phyloP scores from a whole-genome alignment of 1,139 yeast species.

The Taphrina betulina region DNA sequence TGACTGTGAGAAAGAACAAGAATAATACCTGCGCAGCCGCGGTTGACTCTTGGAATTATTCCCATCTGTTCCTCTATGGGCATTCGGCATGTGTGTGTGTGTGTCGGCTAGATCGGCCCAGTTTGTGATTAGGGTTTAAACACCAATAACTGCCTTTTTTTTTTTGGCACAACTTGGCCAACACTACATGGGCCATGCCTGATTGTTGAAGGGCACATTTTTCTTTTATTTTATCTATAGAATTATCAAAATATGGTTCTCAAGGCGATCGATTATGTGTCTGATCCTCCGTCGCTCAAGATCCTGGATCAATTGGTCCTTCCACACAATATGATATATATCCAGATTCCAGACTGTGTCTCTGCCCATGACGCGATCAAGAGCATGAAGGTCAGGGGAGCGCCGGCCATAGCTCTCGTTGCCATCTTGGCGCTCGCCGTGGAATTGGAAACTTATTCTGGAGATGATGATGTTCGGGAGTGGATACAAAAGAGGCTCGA shows the following conservation, averaged over 20 bases:
- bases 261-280: slow-evolving; percentile 37
- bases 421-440: slow-evolving; percentile 83
- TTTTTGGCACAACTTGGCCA: too few relatives aligned
- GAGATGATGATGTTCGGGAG: slow-evolving; percentile 35
- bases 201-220: too few relatives aligned
- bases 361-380: slow-evolving; percentile 82
- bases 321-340: slow-evolving; percentile 74
- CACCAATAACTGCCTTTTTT: too few relatives aligned
- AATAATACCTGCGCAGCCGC: too few relatives aligned
- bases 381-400: slow-evolving; percentile 93
- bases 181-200: too few relatives aligned
- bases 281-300: slow-evolving; percentile 47
- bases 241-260: slow-evolving; percentile 32
- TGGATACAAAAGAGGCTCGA: slow-evolving; percentile 53
- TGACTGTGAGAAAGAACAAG: too few relatives aligned
- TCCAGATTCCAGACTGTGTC: slow-evolving; percentile 57
- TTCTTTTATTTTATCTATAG: too few relatives aligned
- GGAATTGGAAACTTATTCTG: slow-evolving; percentile 49
- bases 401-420: slow-evolving; percentile 96
- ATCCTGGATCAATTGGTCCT: slow-evolving; percentile 78
- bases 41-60: too few relatives aligned
- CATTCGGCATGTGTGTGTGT: too few relatives aligned
- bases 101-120: too few relatives aligned
- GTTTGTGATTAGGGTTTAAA: too few relatives aligned
- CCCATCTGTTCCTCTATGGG: too few relatives aligned